Evolutionary conservation across 176 grass and related monocot genomes (phyloP).

Genomic region (Carex parvula): DNA sequence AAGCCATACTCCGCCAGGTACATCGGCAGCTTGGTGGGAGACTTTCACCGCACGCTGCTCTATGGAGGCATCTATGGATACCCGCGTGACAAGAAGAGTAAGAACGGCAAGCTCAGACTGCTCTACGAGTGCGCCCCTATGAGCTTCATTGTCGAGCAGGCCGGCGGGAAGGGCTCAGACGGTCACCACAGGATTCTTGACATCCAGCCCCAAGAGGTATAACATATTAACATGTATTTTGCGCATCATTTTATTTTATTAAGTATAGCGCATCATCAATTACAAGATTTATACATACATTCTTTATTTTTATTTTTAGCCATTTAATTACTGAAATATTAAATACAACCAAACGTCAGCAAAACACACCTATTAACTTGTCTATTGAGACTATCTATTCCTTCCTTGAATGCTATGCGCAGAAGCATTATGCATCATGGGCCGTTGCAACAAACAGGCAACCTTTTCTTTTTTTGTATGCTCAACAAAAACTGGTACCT

Average conservation of each 20-base stretch:
- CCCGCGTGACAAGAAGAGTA: slow-evolving; percentile 84
- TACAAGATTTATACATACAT: not conserved
- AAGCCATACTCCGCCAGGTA: slow-evolving; percentile 98
- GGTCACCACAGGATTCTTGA: slow-evolving; percentile 87
- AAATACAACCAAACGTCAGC: too few species aligned
- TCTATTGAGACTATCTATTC: too few species aligned
- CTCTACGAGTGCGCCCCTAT: slow-evolving; percentile 99
- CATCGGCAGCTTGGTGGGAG: slow-evolving; percentile 97
- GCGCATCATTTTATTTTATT: not conserved
- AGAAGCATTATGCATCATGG: too few species aligned
- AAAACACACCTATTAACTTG: too few species aligned
- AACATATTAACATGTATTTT: not conserved
- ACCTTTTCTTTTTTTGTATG: too few species aligned
- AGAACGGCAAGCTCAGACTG: slow-evolving; percentile 95
- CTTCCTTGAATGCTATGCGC: too few species aligned
- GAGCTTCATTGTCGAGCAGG: slow-evolving; percentile 99
- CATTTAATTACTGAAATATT: too few species aligned
- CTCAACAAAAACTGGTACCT: too few species aligned
- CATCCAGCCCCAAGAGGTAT: slow-evolving; percentile 76
- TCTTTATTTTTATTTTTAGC: too few species aligned
- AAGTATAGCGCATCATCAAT: not conserved
- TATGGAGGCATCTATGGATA: slow-evolving; percentile 99
- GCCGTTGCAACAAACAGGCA: too few species aligned
- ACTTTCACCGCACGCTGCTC: slow-evolving; percentile 94
- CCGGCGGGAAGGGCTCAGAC: slow-evolving; percentile 89